Base-by-base conservation (phyloP, 495 filamentous ascomycete species). In the Delitschia confertaspora region DNA sequence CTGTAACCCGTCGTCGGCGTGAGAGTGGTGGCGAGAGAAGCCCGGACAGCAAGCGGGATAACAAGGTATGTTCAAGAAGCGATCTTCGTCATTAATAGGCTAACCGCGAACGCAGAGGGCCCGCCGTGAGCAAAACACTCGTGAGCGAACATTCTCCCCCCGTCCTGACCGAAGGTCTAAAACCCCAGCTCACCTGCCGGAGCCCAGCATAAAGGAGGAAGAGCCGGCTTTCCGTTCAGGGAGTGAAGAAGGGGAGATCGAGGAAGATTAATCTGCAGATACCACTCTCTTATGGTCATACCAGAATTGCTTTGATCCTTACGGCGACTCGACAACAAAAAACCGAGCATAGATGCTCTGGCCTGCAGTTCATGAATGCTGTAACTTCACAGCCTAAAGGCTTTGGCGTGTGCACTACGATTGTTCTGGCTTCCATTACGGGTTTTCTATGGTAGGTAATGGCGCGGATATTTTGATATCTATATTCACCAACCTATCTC, bases 191-290 rank as follows among this genome's bases (percentile, higher is more conserved):
- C 34, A 26, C n/a, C n/a, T n/a, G 60, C 67, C 36, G 65, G 66
- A 33, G 57, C 64, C 31, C n/a, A n/a, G n/a, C n/a, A n/a, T n/a
- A 61, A 66, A 31, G 50, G 67, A 85, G 46, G 82, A 88, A 41
- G 43, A 57, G 13, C 53, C 53, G 8, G 63, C 41, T 11, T 47
- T 69, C 43, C 66, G 66, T 20, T 64, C 65, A 26, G 91, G 93
- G 24, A 96, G 91, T 55, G 91, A 98, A 65, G 91, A 98, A 64
- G 91, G 91, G 19, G 91, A 98, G 68, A 95, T 98, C 53, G 91
- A 94, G 59, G 91, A 95, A 67, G 87, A 93, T 50, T 86, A 71
- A 59, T n/a, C n/a, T n/a, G n/a, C n/a, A n/a, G n/a, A n/a, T n/a
- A n/a, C n/a, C n/a, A n/a, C n/a, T n/a, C n/a, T n/a, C n/a, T n/a